These are phyloP conservation scores for Candida sanyaensis DNA, from an alignment of 1,139 yeast species.

Conservation along the genomic window DNA sequence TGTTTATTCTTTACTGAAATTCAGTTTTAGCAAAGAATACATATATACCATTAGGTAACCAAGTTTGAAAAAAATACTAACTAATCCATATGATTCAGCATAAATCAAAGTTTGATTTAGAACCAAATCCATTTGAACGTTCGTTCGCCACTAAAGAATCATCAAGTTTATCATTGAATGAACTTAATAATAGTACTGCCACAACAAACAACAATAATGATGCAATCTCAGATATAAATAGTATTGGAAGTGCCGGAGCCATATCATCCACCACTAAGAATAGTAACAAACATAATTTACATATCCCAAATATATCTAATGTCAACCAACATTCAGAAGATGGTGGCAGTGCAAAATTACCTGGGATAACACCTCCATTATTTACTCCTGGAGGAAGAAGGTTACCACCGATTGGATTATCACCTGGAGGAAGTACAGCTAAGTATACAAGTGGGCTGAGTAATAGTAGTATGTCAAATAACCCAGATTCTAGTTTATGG, in stretches of 20 bases:
- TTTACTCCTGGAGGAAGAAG: slow-evolving; percentile 64
- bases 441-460: slow-evolving; percentile 2
- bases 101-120: slow-evolving; percentile 68
- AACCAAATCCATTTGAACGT: slow-evolving; percentile 94
- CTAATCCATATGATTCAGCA: slow-evolving; percentile 23
- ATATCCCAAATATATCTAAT: slow-evolving; percentile 34
- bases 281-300: slow-evolving; percentile 35
- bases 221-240: slow-evolving; percentile 5
- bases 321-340: slow-evolving; percentile 18
- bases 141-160: slow-evolving; percentile 72
- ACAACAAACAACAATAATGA: slow-evolving; percentile 1
- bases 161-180: slow-evolving; percentile 8
- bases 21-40: background rate
- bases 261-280: slow-evolving; percentile 3
- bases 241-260: slow-evolving; percentile 3
- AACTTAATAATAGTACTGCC: background rate
- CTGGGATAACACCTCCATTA: slow-evolving; percentile 54
- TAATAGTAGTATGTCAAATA: background rate
- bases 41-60: background rate
- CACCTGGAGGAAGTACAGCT: slow-evolving; percentile 29
- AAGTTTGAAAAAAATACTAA: slow-evolving; percentile 17
- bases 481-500: slow-evolving; percentile 1
- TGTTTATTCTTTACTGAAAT: background rate
- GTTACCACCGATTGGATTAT: slow-evolving; percentile 56
- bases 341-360: slow-evolving; percentile 26